Percentiles rank a stretch among this genome's conserved stretches.
Evolutionary conservation across 2,329 filamentous ascomycete species (phyloP).

Genomic region (Microcyclospora pomicola): DNA sequence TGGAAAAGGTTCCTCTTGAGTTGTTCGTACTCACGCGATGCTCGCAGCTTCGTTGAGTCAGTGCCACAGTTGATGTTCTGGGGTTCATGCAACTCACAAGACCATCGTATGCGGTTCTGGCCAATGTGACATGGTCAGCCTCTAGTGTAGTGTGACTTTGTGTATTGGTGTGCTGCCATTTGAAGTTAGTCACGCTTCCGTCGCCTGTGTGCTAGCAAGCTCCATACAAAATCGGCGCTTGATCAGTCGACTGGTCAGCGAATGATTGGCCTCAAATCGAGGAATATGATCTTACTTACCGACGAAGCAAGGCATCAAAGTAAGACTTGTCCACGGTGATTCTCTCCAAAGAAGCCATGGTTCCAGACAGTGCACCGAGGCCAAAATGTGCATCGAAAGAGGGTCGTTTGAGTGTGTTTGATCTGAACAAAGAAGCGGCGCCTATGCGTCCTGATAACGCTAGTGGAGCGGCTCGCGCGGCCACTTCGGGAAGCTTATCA

Average conservation of each 20-base stretch:
- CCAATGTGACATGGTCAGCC: slow-evolving; percentile 36
- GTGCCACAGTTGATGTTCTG: neutral
- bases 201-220: neutral
- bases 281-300: slow-evolving; percentile 35
- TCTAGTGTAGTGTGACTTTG: slow-evolving; percentile 10
- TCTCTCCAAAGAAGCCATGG: slow-evolving; percentile 25
- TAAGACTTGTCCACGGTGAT: slow-evolving; percentile 48
- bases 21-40: slow-evolving; percentile 39
- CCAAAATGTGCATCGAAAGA: neutral
- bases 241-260: slow-evolving; percentile 8
- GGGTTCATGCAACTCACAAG: slow-evolving; percentile 32
- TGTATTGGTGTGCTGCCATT: slow-evolving; percentile 12
- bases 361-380: neutral
- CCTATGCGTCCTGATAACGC: too few species aligned
- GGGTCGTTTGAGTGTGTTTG: too few species aligned
- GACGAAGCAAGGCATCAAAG: slow-evolving; percentile 47
- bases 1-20: slow-evolving; percentile 36
- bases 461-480: too few species aligned
- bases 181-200: slow-evolving; percentile 7
- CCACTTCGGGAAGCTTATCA: too few species aligned
- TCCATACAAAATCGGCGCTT: slow-evolving; percentile 19
- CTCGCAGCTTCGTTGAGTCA: slow-evolving; percentile 19
- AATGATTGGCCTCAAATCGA: too few species aligned
- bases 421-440: too few species aligned
- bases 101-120: slow-evolving; percentile 46